Percentiles rank a stretch among this genome's conserved stretches.
These are phyloP conservation scores for Lachnellula occidentalis DNA, from an alignment of 2,329 filamentous ascomycete species.

Conservation along the genomic window DNA sequence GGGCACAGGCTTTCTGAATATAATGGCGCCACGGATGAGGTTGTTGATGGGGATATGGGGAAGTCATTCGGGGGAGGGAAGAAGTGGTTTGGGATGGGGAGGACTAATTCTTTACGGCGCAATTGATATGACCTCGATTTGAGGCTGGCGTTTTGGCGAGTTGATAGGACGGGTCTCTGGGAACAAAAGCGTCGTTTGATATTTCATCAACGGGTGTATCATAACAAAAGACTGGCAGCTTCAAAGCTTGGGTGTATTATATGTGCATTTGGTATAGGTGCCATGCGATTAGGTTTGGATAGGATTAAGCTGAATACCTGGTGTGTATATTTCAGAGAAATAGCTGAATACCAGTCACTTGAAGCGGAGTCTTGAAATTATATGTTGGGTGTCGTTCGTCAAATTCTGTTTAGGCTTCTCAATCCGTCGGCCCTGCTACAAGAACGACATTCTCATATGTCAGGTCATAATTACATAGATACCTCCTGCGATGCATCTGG, in stretches of 20 bases:
- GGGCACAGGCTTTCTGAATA: neutral
- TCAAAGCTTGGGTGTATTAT: neutral
- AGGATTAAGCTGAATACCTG: neutral
- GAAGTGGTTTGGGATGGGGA: conserved; percentile 9
- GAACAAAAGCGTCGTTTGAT: neutral
- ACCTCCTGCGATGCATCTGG: too few relatives aligned
- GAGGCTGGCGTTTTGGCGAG: neutral
- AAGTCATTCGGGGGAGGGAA: neutral
- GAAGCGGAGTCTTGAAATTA: too few relatives aligned
- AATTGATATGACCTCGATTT: neutral
- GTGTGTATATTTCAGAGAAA: neutral
- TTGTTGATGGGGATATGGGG: neutral
- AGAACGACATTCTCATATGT: too few relatives aligned
- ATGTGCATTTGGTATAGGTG: neutral
- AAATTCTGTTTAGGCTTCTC: too few relatives aligned
- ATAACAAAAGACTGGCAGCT: neutral
- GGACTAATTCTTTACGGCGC: neutral
- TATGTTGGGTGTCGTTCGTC: too few relatives aligned
- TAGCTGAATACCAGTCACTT: too few relatives aligned
- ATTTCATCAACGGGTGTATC: neutral
- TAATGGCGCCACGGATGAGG: neutral
- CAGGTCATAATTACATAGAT: too few relatives aligned
- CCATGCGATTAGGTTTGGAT: neutral
- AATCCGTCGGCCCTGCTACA: too few relatives aligned
- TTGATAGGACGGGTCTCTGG: too few relatives aligned